A percentile compares a stretch with the other conserved stretches of the same genome.
Evolutionary conservation across 2,329 filamentous ascomycete species (phyloP).

Genomic region (Fragosphaeria purpurea): DNA sequence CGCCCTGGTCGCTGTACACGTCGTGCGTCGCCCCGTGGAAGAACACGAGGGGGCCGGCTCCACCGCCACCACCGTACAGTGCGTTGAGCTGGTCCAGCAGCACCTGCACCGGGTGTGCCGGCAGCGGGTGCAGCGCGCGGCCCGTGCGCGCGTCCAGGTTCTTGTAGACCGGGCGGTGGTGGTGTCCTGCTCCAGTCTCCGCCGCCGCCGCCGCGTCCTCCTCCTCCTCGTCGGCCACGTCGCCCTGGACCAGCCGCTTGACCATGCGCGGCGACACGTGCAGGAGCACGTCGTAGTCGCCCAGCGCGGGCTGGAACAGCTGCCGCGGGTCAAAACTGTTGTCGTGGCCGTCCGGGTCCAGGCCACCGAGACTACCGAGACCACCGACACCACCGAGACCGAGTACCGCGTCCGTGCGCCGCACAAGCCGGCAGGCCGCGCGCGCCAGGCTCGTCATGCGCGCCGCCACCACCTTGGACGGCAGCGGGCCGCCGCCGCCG

Average conservation of each 20-base stretch:
- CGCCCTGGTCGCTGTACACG: conserved; percentile 26
- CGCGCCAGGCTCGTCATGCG: conserved; percentile 75
- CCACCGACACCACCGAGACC: no score
- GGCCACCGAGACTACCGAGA: no score
- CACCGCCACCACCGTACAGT: conserved; percentile 40
- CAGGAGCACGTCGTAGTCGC: conserved; percentile 81
- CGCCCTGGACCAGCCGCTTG: conserved; percentile 28
- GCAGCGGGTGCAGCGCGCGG: conserved; percentile 34
- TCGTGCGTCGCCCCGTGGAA: conserved; percentile 51
- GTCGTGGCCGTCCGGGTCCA: no score
- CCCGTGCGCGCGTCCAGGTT: conserved; percentile 60
- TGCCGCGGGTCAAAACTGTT: conserved; percentile 30
- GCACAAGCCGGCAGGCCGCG: conserved; percentile 57
- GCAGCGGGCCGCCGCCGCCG: conserved; percentile 34
- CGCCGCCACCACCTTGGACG: conserved; percentile 72
- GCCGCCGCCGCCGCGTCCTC: conserved; percentile 16
- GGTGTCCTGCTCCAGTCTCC: background rate
- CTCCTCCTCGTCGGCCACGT: conserved; percentile 26
- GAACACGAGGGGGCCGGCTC: conserved; percentile 56
- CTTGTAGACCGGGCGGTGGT: conserved; percentile 53
- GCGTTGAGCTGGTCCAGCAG: conserved; percentile 59
- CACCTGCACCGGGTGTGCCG: conserved; percentile 49
- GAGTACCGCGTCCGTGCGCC: conserved; percentile 33
- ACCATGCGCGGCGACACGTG: conserved; percentile 51
- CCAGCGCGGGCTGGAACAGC: conserved; percentile 63